Evolutionary conservation across 192 early-diverging fungal species (phyloP).

Genomic region (Coemansia sp.): DNA sequence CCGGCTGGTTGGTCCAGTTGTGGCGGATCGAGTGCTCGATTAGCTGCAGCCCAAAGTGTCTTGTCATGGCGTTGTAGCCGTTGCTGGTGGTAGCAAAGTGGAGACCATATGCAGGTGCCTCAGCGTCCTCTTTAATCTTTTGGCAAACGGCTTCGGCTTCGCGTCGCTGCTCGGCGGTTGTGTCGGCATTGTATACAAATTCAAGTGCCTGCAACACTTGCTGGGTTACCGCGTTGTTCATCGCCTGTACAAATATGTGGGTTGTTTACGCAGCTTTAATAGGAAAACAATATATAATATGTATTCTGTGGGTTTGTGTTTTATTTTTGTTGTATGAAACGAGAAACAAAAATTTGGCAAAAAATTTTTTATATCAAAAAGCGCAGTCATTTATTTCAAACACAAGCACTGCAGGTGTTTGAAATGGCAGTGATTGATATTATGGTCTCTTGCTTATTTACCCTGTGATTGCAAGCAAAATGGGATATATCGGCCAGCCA

Average conservation of each 20-base stretch:
- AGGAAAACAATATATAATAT: too few relatives aligned
- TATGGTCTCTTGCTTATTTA: too few relatives aligned
- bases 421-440: too few relatives aligned
- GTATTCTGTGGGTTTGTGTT: too few relatives aligned
- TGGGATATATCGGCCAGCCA: too few relatives aligned
- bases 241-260: constrained; percentile 1
- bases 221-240: constrained; percentile 19
- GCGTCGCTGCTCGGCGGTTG: constrained; percentile 18
- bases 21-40: constrained; percentile 27
- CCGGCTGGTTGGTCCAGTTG: constrained; percentile 1
- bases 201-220: constrained; percentile 32
- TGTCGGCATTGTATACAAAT: constrained; percentile 26
- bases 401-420: too few relatives aligned
- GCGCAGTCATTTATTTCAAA: not conserved
- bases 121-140: constrained; percentile 18
- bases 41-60: constrained; percentile 45
- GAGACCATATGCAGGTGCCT: constrained; percentile 14
- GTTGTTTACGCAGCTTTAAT: too few relatives aligned
- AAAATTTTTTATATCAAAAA: not conserved
- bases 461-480: too few relatives aligned
- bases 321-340: constrained; percentile 3
- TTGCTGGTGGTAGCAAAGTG: constrained; percentile 9
- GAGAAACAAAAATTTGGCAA: too few relatives aligned
- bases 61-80: constrained; percentile 10
- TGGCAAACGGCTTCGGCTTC: constrained; percentile 37